Evolutionary conservation across 208 protist species (phyloP).

Genomic region (Acanthamoeba healyi): DNA sequence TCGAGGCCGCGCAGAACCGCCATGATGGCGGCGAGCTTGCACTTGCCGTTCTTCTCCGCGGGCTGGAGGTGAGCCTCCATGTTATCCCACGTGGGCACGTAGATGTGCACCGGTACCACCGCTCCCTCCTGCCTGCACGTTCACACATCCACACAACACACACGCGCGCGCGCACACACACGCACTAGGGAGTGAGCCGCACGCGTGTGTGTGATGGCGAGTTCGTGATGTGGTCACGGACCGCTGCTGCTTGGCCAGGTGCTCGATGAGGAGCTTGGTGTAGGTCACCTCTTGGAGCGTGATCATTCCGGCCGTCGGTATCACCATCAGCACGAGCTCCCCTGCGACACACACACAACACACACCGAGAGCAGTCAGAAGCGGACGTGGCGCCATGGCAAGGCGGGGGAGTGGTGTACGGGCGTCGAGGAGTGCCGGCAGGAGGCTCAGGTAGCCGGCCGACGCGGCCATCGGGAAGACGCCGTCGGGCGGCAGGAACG

Average conservation of each 20-base stretch:
- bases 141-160: background rate
- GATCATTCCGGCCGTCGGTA: conserved; percentile 7
- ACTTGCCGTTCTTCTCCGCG: background rate
- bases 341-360: background rate
- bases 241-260: background rate
- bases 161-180: background rate
- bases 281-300: conserved; percentile 31
- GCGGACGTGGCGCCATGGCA: background rate
- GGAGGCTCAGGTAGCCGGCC: conserved; percentile 25
- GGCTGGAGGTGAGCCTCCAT: background rate
- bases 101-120: conserved; percentile 12
- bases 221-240: too few relatives aligned
- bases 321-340: conserved; percentile 39
- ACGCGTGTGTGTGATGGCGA: too few relatives aligned
- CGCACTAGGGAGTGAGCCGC: too few relatives aligned
- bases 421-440: background rate
- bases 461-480: conserved; percentile 10
- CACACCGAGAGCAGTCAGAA: background rate
- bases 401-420: background rate
- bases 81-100: background rate
- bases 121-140: background rate
- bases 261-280: conserved; percentile 1
- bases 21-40: conserved; percentile 12
- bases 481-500: conserved; percentile 4
- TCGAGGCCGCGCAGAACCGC: background rate